These are phyloP conservation scores for Daldinia caldariorum DNA, from an alignment of 495 filamentous ascomycete species.

Conservation along the genomic window DNA sequence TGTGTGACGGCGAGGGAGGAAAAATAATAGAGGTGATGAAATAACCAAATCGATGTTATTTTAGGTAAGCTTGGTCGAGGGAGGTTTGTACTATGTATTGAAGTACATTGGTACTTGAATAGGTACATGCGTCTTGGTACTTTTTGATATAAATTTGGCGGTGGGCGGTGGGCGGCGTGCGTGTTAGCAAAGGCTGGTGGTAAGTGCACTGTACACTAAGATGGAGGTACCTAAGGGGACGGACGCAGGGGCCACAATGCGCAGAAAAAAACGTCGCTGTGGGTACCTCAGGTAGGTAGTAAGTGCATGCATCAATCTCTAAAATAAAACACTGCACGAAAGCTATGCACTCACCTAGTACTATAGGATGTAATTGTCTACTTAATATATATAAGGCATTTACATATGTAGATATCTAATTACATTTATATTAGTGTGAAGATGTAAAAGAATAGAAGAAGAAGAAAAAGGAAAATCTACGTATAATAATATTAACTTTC, in stretches of 20 bases:
- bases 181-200: conserved; percentile 7
- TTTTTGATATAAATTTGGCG: conserved; percentile 26
- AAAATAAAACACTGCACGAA: neutral
- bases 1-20: conserved; percentile 29
- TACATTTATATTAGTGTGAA: neutral
- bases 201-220: neutral
- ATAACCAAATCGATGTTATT: conserved; percentile 38
- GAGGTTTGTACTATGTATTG: conserved; percentile 12
- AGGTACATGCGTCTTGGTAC: neutral
- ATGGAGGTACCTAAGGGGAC: conserved; percentile 17
- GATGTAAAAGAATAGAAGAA: neutral
- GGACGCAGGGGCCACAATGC: conserved; percentile 24
- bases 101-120: conserved; percentile 13
- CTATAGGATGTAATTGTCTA: too few species aligned
- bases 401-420: neutral
- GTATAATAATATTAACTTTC: conserved; percentile 9
- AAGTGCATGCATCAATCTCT: conserved; percentile 3
- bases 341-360: neutral
- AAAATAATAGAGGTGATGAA: conserved; percentile 45
- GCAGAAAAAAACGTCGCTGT: conserved; percentile 3
- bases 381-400: neutral
- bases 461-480: neutral
- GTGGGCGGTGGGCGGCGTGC: conserved; percentile 26
- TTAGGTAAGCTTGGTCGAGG: conserved; percentile 40
- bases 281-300: conserved; percentile 2